Evolutionary conservation across 2,329 filamentous ascomycete genomes (phyloP).

Genomic region (Ophiosphaerella narmari): DNA sequence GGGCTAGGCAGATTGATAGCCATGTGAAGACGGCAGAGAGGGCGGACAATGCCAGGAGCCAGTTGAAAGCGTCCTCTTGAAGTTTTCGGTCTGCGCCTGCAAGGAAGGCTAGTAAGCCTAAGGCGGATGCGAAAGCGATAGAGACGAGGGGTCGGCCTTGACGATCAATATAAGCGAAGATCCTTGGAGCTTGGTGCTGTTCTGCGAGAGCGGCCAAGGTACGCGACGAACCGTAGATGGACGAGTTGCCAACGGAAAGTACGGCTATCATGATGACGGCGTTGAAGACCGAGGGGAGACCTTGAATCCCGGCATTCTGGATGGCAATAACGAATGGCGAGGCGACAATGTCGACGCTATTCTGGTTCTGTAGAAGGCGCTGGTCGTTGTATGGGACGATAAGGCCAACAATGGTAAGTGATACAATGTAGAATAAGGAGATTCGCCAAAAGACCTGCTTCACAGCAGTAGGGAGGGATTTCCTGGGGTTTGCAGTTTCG

Average conservation of each 20-base stretch:
- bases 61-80: constrained; percentile 60
- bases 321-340: constrained; percentile 96
- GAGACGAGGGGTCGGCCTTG: constrained; percentile 63
- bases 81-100: constrained; percentile 48
- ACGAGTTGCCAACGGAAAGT: constrained; percentile 87
- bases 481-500: constrained; percentile 77
- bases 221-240: constrained; percentile 87
- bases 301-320: constrained; percentile 77
- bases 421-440: constrained; percentile 79
- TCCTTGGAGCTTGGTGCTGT: constrained; percentile 64
- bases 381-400: constrained; percentile 75
- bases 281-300: constrained; percentile 89
- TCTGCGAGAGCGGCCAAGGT: constrained; percentile 89
- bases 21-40: constrained; percentile 77
- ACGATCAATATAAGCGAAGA: constrained; percentile 65
- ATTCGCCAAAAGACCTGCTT: constrained; percentile 93
- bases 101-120: constrained; percentile 65
- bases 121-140: constrained; percentile 57
- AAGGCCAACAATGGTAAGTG: constrained; percentile 78
- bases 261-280: constrained; percentile 91
- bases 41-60: constrained; percentile 72
- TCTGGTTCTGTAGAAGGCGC: constrained; percentile 63
- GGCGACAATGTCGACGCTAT: constrained; percentile 69
- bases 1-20: constrained; percentile 67
- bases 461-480: constrained; percentile 84